Evolutionary conservation across 1,284 basidiomycete species (phyloP), one percentile per base, ranked within the genome.

Genomic region (Omphalotus olearius): DNA sequence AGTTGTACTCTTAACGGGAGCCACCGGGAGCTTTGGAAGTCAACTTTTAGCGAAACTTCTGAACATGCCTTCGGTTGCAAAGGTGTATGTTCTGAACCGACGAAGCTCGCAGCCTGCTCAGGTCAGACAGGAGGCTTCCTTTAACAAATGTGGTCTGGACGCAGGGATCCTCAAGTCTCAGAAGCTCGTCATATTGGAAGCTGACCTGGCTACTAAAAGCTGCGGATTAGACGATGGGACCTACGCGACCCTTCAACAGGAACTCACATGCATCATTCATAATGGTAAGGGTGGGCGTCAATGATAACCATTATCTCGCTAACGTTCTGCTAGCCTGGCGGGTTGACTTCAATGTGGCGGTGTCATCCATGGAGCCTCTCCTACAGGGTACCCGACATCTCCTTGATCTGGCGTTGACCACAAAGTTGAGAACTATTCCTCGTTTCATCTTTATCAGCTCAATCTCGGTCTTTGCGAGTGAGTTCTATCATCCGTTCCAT

Each of bases 1-100:
- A n/a, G 54, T 52, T n/a, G 58, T 66, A 16, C 53, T 66, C 3
- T 44, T 66, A 11, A 66, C 64, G 0, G 64, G 64, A 6, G 63
- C 51, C 2, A 65, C 64, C 0, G 63, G 64, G 7, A 51, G 51
- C 10, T 53, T 64, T 2, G 63, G 63, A 1, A 59, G 55, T 28
- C 55, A 60, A 38, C n/a, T 65, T 6, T 54, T 65, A 9, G 56
- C 55, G 47, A 41, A 54, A 42, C 35, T 45, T 13, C 28, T 28
- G 17, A 17, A 16, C 9, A 23, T 10, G 14, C 16, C 23, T 17
- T 23, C 23, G 13, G 44, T 45, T 17, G 3, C 30, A 5, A 23
- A 28, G 26, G 30, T 45, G 11, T 45, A 45, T 16, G 26, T 28
- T 16, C 44, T 45, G 1, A 45, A 45, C 17, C 25, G 44, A 35